Conservation (phyloP, 73 alveolate genomes). For the Paramecium octaurelia region DNA sequence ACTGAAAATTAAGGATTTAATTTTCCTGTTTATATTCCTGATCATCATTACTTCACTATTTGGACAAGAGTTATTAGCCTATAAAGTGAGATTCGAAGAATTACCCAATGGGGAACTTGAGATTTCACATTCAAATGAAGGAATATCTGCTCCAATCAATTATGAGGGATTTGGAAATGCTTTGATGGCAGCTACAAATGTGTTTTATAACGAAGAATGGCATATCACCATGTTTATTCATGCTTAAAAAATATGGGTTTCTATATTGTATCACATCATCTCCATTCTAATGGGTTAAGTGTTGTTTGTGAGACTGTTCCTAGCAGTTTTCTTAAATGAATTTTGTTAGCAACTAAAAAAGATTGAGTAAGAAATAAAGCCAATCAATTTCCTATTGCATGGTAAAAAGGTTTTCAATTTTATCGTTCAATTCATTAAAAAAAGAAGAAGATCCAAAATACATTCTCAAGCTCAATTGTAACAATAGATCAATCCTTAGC, state of each 20-base stretch:
- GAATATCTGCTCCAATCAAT: neutral
- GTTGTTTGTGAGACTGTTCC: slow-evolving; percentile 35
- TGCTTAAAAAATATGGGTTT: neutral
- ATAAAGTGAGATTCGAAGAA: slow-evolving; percentile 21
- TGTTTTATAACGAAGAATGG: slow-evolving; percentile 62
- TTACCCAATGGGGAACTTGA: neutral
- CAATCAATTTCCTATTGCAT: neutral
- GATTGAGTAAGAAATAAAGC: slow-evolving; percentile 43
- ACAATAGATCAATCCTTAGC: neutral
- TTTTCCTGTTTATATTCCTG: neutral
- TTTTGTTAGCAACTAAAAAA: slow-evolving; percentile 25
- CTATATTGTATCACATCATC: slow-evolving; percentile 25
- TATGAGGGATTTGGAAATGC: slow-evolving; percentile 52
- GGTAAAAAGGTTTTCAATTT: neutral
- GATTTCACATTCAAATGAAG: neutral
- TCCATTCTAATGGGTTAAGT: slow-evolving; percentile 51
- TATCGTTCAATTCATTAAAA: neutral
- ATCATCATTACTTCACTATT: neutral
- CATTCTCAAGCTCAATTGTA: neutral
- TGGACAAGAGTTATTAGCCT: slow-evolving; percentile 31
- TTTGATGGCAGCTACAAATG: slow-evolving; percentile 43
- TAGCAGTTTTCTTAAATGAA: slow-evolving; percentile 53
- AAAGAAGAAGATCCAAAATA: slow-evolving; percentile 19
- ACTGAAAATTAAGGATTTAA: neutral
- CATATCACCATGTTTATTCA: slow-evolving; percentile 49